Evolutionary conservation across 148 eudicot genomes (phyloP).

Genomic region (Rhododendron molle): DNA sequence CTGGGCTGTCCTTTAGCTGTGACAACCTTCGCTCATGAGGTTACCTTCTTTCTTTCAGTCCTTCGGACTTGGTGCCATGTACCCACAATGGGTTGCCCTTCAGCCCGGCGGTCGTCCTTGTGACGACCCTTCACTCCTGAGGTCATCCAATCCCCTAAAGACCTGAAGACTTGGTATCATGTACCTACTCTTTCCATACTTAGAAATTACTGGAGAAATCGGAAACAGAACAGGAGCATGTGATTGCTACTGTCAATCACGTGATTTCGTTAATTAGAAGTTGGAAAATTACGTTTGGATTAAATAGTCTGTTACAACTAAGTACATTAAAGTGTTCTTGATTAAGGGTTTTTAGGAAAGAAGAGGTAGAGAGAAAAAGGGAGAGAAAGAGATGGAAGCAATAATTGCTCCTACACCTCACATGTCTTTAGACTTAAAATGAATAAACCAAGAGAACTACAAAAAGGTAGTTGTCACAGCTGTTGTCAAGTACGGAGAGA

Average conservation of each 20-base stretch:
- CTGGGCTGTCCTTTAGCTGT: neutral
- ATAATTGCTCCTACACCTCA: neutral
- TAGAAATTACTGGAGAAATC: neutral
- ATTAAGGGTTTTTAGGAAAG: neutral
- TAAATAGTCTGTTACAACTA: neutral
- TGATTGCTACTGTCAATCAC: neutral
- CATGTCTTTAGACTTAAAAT: neutral
- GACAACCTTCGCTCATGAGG: neutral
- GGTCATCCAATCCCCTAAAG: neutral
- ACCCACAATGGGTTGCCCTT: neutral
- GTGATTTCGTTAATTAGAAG: neutral
- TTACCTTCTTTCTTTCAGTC: neutral
- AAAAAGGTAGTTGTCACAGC: neutral
- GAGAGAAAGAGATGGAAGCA: neutral
- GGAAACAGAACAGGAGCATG: neutral
- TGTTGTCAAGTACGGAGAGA: neutral
- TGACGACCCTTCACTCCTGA: neutral
- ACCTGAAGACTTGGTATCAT: neutral
- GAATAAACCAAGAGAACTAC: neutral
- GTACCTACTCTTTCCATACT: neutral
- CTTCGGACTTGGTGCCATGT: neutral
- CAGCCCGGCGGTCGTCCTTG: neutral
- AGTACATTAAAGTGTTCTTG: neutral
- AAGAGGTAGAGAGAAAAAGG: neutral
- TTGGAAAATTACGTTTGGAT: neutral